Conservation (phyloP, 305 asterid genomes). For the Galium porrigens region DNA sequence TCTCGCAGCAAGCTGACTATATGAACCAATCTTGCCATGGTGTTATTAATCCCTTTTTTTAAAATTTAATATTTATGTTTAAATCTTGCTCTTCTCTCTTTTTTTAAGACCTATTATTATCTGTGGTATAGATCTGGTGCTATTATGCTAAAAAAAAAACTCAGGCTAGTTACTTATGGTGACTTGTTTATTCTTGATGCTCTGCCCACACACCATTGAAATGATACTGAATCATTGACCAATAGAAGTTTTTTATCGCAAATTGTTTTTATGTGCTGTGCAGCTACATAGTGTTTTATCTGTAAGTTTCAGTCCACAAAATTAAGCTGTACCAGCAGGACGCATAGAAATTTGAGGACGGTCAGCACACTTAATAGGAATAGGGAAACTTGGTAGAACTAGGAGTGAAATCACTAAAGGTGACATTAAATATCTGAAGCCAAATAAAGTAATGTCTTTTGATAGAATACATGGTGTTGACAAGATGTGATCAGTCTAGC, state of each 20-base stretch:
- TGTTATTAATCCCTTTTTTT: not conserved
- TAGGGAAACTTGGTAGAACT: too few relatives aligned
- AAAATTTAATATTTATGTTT: not conserved
- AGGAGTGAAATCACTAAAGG: too few relatives aligned
- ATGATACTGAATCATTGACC: not conserved
- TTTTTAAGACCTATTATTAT: not conserved
- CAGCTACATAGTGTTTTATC: too few relatives aligned
- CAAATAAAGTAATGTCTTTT: too few relatives aligned
- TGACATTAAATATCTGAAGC: too few relatives aligned
- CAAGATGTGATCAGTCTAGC: not conserved
- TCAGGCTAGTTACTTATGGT: not conserved
- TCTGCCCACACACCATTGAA: not conserved
- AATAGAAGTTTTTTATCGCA: not conserved
- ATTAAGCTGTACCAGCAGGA: too few relatives aligned
- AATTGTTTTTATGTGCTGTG: too few relatives aligned
- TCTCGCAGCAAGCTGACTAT: not conserved
- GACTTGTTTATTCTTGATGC: not conserved
- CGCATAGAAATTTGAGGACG: too few relatives aligned
- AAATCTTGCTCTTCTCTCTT: not conserved
- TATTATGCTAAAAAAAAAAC: not conserved
- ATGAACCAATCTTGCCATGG: not conserved
- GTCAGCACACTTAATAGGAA: too few relatives aligned
- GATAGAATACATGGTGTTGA: not conserved
- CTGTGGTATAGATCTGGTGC: too few relatives aligned
- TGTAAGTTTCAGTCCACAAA: too few relatives aligned